phyloP scores from a whole-genome alignment of 176 grass and related monocot genomes.

The Paspalum notatum region DNA sequence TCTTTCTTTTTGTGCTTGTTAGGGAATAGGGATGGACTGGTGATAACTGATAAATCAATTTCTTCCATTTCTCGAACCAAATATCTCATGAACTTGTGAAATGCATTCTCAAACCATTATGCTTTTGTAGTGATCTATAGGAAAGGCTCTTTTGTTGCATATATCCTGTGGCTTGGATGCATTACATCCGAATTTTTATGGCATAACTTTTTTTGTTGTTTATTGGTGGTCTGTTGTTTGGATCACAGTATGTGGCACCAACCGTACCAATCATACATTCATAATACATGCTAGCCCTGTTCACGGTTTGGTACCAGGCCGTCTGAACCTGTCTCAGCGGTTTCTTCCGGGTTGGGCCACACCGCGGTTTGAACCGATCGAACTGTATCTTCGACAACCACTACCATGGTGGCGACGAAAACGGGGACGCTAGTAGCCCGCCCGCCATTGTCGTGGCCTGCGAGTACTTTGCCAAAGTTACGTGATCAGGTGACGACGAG shows the following conservation, averaged over 20 bases:
- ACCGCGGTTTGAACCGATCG: too few species aligned
- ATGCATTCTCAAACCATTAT: neutral
- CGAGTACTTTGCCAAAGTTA: too few species aligned
- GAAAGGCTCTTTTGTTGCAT: neutral
- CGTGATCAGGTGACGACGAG: too few species aligned
- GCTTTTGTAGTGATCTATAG: too few species aligned
- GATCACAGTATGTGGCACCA: neutral
- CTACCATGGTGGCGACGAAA: too few species aligned
- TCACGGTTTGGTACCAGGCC: too few species aligned
- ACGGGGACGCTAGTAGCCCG: too few species aligned
- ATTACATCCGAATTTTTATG: neutral
- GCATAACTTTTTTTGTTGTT: neutral
- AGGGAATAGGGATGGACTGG: neutral
- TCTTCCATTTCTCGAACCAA: neutral
- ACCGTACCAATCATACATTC: neutral
- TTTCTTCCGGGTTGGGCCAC: too few species aligned
- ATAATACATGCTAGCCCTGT: too few species aligned
- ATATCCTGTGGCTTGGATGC: neutral
- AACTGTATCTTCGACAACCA: too few species aligned
- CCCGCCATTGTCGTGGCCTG: too few species aligned
- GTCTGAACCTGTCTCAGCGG: too few species aligned
- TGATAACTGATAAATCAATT: neutral
- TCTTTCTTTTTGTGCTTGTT: neutral
- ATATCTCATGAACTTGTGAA: neutral
- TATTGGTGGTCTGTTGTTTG: neutral